phyloP scores from a whole-genome alignment of 306 rosid genomes.

The Trifolium dubium region DNA sequence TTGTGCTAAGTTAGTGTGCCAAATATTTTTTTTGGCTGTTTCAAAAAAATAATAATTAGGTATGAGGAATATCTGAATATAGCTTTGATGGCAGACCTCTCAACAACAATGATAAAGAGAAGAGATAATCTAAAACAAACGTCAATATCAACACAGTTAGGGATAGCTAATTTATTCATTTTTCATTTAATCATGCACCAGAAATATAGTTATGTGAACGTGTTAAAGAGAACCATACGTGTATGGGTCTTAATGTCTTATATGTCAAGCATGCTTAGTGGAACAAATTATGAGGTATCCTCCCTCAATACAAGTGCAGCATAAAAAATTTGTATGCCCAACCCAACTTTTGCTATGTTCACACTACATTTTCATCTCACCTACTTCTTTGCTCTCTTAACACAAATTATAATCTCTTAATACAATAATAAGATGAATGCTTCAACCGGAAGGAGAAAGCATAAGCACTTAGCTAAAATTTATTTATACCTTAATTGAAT shows the following conservation, averaged over 20 bases:
- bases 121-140: too few relatives aligned
- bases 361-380: constrained; percentile 41
- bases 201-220: background rate
- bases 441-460: constrained; percentile 10
- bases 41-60: too few relatives aligned
- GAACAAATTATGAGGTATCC: constrained; percentile 49
- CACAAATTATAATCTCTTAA: too few relatives aligned
- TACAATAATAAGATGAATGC: background rate
- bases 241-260: constrained; percentile 41
- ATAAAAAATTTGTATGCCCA: constrained; percentile 3
- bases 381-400: constrained; percentile 23
- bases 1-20: too few relatives aligned
- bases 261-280: constrained; percentile 44
- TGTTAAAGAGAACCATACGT: constrained; percentile 36
- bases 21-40: too few relatives aligned
- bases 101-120: too few relatives aligned
- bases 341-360: constrained; percentile 46
- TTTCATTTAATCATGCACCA: too few relatives aligned
- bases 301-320: constrained; percentile 10
- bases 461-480: background rate
- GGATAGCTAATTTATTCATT: too few relatives aligned
- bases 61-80: too few relatives aligned
- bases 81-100: too few relatives aligned
- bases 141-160: too few relatives aligned
- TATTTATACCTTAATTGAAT: background rate